Base-by-base conservation (phyloP, 352 stramenopile species). In the Pilasporangium apinafurcum region DNA sequence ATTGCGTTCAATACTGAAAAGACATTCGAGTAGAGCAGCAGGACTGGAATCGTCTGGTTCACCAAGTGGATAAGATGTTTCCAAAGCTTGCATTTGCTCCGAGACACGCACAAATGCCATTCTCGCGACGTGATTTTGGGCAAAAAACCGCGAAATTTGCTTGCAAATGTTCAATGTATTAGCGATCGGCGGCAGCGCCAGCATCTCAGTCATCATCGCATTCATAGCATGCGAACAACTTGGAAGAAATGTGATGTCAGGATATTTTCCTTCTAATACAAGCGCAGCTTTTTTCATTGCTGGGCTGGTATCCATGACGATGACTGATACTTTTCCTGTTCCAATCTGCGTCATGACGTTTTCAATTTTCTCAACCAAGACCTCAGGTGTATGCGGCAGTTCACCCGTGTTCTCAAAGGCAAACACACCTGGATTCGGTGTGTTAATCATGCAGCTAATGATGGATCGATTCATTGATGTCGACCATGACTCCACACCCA, bases 141-240 rank as follows among this genome's bases (percentile, higher is more conserved):
- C 50, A 31, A 88, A 72, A 42, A 78, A 83, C 7, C 42, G 35
- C 5, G 59, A 48, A 5, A 86, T 51, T 18, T 67, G 49, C 20
- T 54, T 66, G 59, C 68, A 83, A 20, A 56, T 63, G 24, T 57
- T 39, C 1, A 83, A 43, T 13, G 57, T 65, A 25, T 28, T 56
- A 26, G 67, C 59, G 39, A 89, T 65, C 3, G 40, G 30, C 14
- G 70, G 56, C 25, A 80, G 47, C 10, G 44, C 51, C 13, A 89
- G 52, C 35, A 86, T 75, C 26, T 85, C 73, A n/a, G 25, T 39
- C 43, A 86, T 61, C 67, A 86, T 83, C 16, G 50, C 48, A 31
- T 51, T 62, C 62, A 83, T 86, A 17, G 65, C 62, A 31, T 86
- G 63, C 13, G 62, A 56, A 33, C 76, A 86, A 39, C 70, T 84